Conservation (phyloP, 2,329 filamentous ascomycete genomes). For the Blastomyces parvus region DNA sequence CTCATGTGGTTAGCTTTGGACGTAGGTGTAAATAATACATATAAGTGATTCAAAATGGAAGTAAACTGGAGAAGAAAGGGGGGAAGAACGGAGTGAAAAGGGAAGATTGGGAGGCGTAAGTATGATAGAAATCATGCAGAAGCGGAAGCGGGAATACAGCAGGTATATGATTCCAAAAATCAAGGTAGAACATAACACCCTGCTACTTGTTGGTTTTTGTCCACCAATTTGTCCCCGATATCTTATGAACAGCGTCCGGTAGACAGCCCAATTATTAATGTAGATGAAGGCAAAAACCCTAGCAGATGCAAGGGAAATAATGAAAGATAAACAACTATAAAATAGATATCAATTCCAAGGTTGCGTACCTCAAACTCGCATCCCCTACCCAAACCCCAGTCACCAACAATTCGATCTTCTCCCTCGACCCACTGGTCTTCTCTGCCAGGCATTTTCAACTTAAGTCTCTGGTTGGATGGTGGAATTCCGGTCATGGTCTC, state of each 20-base stretch:
- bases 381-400: conserved; percentile 34
- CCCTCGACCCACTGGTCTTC: conserved; percentile 55
- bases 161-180: neutral
- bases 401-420: conserved; percentile 59
- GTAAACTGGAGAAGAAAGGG: neutral
- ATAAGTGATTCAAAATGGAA: neutral
- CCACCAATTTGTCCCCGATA: neutral
- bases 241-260: neutral
- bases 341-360: neutral
- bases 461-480: conserved; percentile 65
- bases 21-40: neutral
- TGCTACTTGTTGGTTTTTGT: neutral
- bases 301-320: neutral
- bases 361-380: conserved; percentile 36
- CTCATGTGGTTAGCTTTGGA: conserved; percentile 9
- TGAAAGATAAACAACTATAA: neutral
- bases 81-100: too few relatives aligned
- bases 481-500: conserved; percentile 91
- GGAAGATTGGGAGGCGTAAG: neutral
- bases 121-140: neutral
- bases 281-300: neutral
- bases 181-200: neutral
- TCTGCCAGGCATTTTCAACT: conserved; percentile 54
- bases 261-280: neutral
- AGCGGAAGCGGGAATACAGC: neutral